Percentiles rank a stretch among this genome's conserved stretches.
Evolutionary conservation across 257 asterid genomes (phyloP).

Genomic region (Petrea volubilis): DNA sequence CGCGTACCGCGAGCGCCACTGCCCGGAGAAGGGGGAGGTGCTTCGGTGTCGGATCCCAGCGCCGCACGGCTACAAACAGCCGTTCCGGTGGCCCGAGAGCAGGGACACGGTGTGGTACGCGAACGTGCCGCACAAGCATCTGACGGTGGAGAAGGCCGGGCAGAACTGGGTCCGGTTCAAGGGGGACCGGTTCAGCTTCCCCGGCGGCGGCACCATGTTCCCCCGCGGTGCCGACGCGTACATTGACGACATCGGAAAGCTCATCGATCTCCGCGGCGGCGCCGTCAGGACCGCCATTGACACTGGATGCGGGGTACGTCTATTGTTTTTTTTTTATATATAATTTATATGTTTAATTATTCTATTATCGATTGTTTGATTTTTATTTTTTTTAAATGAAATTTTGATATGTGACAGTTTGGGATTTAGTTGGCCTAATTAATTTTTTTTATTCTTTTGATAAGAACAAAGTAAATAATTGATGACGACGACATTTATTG

Average conservation of each 20-base stretch:
- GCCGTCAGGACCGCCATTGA: conserved; percentile 85
- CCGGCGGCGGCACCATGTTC: conserved; percentile 98
- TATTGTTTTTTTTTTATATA: neutral
- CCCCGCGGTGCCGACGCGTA: conserved; percentile 95
- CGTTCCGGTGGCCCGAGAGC: conserved; percentile 93
- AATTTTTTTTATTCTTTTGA: neutral
- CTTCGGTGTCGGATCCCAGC: conserved; percentile 83
- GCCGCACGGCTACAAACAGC: conserved; percentile 67
- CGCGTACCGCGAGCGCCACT: conserved; percentile 74
- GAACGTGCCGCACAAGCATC: conserved; percentile 93
- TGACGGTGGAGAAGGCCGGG: conserved; percentile 89
- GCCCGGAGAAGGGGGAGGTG: conserved; percentile 62
- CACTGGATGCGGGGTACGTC: conserved; percentile 89
- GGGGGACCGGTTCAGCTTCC: conserved; percentile 81
- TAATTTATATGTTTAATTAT: neutral
- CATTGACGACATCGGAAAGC: conserved; percentile 78
- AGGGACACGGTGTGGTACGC: conserved; percentile 84
- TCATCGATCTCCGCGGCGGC: conserved; percentile 71
- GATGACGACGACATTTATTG: conserved; percentile 11
- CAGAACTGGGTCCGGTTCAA: conserved; percentile 96
- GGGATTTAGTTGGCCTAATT: neutral
- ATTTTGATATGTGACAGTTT: conserved; percentile 1
- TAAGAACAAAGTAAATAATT: conserved; percentile 12
- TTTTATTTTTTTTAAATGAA: neutral
- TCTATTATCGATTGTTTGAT: neutral